These are phyloP conservation scores for Fusarium xyrophilum DNA, from an alignment of 2,329 filamentous ascomycete genomes.

Conservation along the genomic window DNA sequence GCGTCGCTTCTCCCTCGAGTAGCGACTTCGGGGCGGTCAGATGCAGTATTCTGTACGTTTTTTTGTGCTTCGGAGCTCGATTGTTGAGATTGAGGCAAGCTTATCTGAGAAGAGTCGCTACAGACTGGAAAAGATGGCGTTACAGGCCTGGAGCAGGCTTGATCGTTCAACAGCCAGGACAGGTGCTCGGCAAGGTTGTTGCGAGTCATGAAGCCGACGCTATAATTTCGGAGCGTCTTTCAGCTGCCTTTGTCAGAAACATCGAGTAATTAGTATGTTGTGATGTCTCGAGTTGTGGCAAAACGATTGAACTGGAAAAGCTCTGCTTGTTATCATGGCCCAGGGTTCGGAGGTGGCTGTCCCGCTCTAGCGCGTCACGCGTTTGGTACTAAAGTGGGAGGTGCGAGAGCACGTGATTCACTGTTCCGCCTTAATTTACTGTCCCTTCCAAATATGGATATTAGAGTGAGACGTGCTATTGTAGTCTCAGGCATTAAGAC, in stretches of 20 bases:
- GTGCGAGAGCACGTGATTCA: slow-evolving; percentile 42
- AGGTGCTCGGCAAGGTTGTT: slow-evolving; percentile 66
- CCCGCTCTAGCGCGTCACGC: slow-evolving; percentile 41
- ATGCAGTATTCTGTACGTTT: neutral
- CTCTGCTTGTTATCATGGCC: slow-evolving; percentile 37
- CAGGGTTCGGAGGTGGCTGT: slow-evolving; percentile 13
- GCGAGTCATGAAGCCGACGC: slow-evolving; percentile 64
- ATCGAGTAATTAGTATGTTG: slow-evolving; percentile 30
- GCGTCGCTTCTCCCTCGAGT: slow-evolving; percentile 1
- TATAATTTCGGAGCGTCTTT: slow-evolving; percentile 33
- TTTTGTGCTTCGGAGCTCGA: slow-evolving; percentile 11
- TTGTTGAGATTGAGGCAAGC: slow-evolving; percentile 40
- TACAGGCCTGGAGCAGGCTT: slow-evolving; percentile 51
- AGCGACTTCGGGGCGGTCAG: slow-evolving; percentile 2
- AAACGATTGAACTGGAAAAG: slow-evolving; percentile 16
- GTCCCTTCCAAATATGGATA: neutral
- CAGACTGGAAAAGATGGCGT: slow-evolving; percentile 48
- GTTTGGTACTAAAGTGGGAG: slow-evolving; percentile 46
- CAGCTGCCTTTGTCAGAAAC: slow-evolving; percentile 33
- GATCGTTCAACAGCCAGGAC: slow-evolving; percentile 62
- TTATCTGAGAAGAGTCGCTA: slow-evolving; percentile 39
- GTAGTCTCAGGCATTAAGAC: neutral
- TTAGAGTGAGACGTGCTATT: neutral
- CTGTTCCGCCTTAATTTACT: neutral
- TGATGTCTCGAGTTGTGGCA: slow-evolving; percentile 11